Evolutionary conservation across 2,329 filamentous ascomycete genomes (phyloP).

Genomic region (Hymenoscyphus occultus): DNA sequence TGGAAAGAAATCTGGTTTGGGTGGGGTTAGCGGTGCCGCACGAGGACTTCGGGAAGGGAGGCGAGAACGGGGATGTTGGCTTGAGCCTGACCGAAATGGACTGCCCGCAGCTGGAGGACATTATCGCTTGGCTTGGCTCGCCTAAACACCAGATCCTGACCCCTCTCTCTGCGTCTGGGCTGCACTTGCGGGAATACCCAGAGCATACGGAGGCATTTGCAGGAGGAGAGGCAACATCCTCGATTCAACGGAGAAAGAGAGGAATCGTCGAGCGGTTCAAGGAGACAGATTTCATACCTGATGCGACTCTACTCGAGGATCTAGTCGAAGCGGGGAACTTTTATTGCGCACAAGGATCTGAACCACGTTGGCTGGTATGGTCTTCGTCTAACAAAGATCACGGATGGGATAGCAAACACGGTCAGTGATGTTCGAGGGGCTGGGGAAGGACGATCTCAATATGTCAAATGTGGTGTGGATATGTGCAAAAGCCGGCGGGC

Average conservation of each 20-base stretch:
- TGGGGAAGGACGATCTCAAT: not conserved
- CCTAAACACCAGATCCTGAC: not conserved
- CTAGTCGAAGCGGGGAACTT: not conserved
- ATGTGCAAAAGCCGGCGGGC: not conserved
- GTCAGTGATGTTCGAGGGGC: not conserved
- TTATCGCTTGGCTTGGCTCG: not conserved
- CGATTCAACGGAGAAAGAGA: conserved; percentile 3
- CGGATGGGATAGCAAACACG: not conserved
- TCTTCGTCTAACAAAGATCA: not conserved
- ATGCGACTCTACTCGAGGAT: not conserved
- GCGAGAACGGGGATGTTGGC: not conserved
- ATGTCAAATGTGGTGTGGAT: not conserved
- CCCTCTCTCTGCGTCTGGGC: conserved; percentile 9
- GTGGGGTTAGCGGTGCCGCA: conserved; percentile 1
- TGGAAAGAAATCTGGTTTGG: not conserved
- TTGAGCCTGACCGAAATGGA: not conserved
- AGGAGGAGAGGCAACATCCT: conserved; percentile 3
- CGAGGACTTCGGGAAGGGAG: not conserved
- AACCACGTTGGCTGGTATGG: conserved; percentile 4
- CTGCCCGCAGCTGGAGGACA: too few species aligned
- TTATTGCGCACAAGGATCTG: not conserved
- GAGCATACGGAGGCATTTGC: not conserved
- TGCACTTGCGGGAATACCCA: conserved; percentile 9
- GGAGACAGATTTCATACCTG: conserved; percentile 7
- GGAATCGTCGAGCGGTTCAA: not conserved